A percentile compares a stretch with the other conserved stretches of the same genome.
Conservation (phyloP, 2,329 filamentous ascomycete genomes). For the Aureobasidium mangrovei region DNA sequence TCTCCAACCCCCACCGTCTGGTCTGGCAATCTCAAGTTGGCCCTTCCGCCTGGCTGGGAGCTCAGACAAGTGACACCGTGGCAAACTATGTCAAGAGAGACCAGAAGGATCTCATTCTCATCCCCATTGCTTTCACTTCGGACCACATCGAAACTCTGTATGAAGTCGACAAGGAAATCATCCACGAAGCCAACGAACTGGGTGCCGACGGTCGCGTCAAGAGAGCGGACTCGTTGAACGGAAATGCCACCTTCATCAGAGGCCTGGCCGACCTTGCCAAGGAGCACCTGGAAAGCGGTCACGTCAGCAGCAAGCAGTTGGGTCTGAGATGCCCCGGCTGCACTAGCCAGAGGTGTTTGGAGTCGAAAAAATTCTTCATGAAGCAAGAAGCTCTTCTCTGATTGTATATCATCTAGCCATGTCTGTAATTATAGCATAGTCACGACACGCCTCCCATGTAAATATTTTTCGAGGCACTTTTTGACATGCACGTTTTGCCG, state of each 20-base stretch:
- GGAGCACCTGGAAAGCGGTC: slow-evolving; percentile 62
- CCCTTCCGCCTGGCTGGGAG: slow-evolving; percentile 87
- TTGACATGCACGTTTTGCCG: not conserved
- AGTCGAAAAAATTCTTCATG: slow-evolving; percentile 60
- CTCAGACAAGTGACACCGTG: slow-evolving; percentile 83
- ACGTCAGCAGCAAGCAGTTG: slow-evolving; percentile 76
- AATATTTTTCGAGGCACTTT: not conserved
- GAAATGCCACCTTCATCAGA: slow-evolving; percentile 79
- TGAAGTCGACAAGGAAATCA: slow-evolving; percentile 90
- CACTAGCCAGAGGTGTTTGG: slow-evolving; percentile 77
- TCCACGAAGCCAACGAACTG: slow-evolving; percentile 69
- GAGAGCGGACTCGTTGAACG: slow-evolving; percentile 86
- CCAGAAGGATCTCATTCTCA: slow-evolving; percentile 80
- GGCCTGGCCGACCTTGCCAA: slow-evolving; percentile 83
- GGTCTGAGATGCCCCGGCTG: slow-evolving; percentile 85
- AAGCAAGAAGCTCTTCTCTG: slow-evolving; percentile 21
- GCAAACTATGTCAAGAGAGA: slow-evolving; percentile 83
- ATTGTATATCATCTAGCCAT: not conserved
- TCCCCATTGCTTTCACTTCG: slow-evolving; percentile 96
- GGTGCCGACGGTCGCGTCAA: slow-evolving; percentile 62
- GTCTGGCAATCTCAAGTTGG: slow-evolving; percentile 99
- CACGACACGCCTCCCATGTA: not conserved
- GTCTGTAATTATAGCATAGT: not conserved
- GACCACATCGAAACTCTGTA: slow-evolving; percentile 97
- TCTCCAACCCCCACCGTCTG: slow-evolving; percentile 83